Evolutionary conservation across 345 rosid genomes (phyloP).

Genomic region (Murraya koenigii): DNA sequence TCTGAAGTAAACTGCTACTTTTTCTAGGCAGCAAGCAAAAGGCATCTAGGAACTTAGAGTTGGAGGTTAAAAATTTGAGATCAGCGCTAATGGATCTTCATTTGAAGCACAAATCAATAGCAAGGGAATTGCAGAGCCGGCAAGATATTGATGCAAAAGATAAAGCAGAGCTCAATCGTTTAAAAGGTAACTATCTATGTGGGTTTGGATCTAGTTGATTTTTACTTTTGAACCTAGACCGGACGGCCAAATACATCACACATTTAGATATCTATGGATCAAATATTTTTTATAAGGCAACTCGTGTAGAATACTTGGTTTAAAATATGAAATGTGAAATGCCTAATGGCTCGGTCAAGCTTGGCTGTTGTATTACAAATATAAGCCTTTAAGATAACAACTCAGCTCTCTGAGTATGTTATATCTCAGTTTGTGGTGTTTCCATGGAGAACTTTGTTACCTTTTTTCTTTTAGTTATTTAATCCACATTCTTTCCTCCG

Average conservation of each 20-base stretch:
- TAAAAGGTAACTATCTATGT: constrained; percentile 53
- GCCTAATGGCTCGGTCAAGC: background rate
- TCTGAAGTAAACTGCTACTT: constrained; percentile 20
- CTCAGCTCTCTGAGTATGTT: background rate
- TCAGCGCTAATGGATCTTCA: constrained; percentile 58
- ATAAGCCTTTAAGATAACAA: background rate
- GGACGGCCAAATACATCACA: background rate
- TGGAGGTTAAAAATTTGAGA: constrained; percentile 68
- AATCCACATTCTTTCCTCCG: background rate
- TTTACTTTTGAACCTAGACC: background rate
- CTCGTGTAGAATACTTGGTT: background rate
- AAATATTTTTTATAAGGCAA: background rate
- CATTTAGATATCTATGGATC: background rate
- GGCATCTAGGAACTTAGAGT: constrained; percentile 43
- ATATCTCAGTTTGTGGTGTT: background rate
- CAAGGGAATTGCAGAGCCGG: constrained; percentile 54
- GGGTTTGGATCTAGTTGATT: background rate
- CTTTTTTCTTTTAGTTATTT: background rate
- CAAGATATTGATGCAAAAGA: constrained; percentile 65
- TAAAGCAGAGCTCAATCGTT: constrained; percentile 58
- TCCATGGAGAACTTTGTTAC: background rate
- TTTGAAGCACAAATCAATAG: constrained; percentile 61
- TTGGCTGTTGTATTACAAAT: background rate
- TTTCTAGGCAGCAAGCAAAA: constrained; percentile 54
- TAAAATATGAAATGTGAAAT: background rate